Base-by-base conservation (phyloP, 495 filamentous ascomycete species). In the Neurospora africana region DNA sequence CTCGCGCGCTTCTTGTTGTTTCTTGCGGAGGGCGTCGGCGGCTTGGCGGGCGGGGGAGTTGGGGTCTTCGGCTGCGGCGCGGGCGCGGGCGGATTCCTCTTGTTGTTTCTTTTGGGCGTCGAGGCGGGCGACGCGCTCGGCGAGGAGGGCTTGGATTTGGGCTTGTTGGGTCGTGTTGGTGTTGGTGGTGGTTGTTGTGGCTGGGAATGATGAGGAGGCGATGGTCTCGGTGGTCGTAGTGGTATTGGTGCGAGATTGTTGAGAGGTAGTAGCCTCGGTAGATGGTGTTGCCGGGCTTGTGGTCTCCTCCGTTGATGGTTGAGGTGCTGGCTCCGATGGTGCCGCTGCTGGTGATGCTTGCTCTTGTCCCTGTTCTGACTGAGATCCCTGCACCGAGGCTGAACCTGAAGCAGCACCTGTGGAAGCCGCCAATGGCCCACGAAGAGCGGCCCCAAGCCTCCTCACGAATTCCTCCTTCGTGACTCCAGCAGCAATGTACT, bases 401-500 rank as follows among this genome's bases (percentile, higher is more conserved):
- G 53, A 30, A 35, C 53, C 53, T 4, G 53, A 4, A 33, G 15
- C 4, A 65, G 15, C 6, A 65, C 13, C 53, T 15, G 15, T 33
- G 9, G 44, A 19, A 23, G 27, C 58, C 1, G 41, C 11, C 30
- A 74, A 35, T 30, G 68, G 68, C 21, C 69, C 35, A 37, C 58
- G 72, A 33, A 90, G 75, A 36, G 82, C 83, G 40, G 76, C 75
- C 4, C 70, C 72, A 15, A 91, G 69, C 11, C 90, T 85, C 41
- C 75, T 78, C 40, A 83, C 73, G 61, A 92, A 90, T 10, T 88
- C 87, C 13, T 87, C 86, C 72, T 86, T 90, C 23, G 83, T 78
- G 3, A 87, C 82, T 4, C 88, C 87, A 23, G 87, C 79, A 69
- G 83, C 81, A n/a, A 92, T 82, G 73, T 91, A 91, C 77, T 91